A percentile compares a stretch with the other conserved stretches of the same genome.
phyloP scores from a whole-genome alignment of 176 grass and related monocot species.

The Oryza meridionalis region DNA sequence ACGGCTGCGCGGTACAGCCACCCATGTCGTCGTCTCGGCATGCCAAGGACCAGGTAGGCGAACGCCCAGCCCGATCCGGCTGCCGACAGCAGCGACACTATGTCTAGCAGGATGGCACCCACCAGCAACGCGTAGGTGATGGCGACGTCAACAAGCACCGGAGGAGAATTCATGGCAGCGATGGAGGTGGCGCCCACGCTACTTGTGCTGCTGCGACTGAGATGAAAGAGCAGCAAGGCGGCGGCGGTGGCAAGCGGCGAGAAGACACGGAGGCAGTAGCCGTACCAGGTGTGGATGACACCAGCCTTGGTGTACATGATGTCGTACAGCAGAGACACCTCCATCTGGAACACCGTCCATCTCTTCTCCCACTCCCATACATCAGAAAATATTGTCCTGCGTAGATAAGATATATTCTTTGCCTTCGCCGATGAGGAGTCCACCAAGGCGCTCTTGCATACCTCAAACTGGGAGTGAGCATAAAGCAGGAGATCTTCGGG shows the following conservation, averaged over 20 bases:
- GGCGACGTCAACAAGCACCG: background rate
- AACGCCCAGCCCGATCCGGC: background rate
- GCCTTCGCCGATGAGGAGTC: too few species aligned
- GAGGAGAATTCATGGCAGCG: background rate
- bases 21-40: too few species aligned
- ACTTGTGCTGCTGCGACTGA: background rate
- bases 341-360: too few species aligned
- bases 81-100: background rate
- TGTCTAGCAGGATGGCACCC: slow-evolving; percentile 28
- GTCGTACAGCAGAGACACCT: too few species aligned
- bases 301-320: slow-evolving; percentile 4
- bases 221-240: background rate
- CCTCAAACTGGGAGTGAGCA: too few species aligned
- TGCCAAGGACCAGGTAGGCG: background rate
- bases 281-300: background rate
- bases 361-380: too few species aligned
- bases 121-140: slow-evolving; percentile 48
- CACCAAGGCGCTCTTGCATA: too few species aligned
- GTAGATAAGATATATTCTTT: too few species aligned
- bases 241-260: background rate
- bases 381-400: too few species aligned
- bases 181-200: too few species aligned
- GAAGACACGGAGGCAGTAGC: slow-evolving; percentile 32
- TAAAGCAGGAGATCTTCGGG: too few species aligned
- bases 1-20: too few species aligned